A percentile compares a stretch with the other conserved stretches of the same genome.
phyloP scores from a whole-genome alignment of 2,329 filamentous ascomycete genomes.

The Phialemonium atrogriseum region DNA sequence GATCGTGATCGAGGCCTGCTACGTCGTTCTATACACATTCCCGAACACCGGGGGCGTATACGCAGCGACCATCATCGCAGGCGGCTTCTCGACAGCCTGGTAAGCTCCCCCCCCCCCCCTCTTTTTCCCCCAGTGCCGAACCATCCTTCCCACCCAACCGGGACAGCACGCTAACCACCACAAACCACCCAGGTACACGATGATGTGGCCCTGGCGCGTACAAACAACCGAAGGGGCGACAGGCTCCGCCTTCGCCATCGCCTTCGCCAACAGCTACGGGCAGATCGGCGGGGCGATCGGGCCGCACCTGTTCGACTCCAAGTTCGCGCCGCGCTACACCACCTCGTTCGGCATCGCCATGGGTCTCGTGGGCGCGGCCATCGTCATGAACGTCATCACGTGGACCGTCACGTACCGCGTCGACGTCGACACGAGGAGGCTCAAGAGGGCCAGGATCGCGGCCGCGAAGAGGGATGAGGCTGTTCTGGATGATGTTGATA shows the following conservation, averaged over 20 bases:
- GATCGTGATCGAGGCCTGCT: conserved; percentile 32
- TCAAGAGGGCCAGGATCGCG: conserved; percentile 31
- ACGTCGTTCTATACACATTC: conserved; percentile 34
- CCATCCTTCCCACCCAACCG: too few species aligned
- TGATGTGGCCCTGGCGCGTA: conserved; percentile 45
- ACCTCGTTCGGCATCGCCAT: conserved; percentile 34
- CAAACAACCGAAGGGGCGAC: conserved; percentile 37
- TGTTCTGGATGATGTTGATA: conserved; percentile 32
- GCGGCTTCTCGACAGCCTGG: conserved; percentile 32
- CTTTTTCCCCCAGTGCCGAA: too few species aligned
- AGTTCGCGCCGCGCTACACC: conserved; percentile 36
- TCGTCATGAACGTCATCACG: conserved; percentile 28
- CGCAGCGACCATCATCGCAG: conserved; percentile 35
- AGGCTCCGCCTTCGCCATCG: conserved; percentile 40
- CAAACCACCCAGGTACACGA: too few species aligned
- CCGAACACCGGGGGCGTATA: conserved; percentile 37
- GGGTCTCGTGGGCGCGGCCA: conserved; percentile 33
- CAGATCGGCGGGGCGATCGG: conserved; percentile 40
- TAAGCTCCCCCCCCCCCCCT: too few species aligned
- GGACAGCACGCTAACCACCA: too few species aligned
- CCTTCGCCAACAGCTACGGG: conserved; percentile 40
- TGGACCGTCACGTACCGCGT: conserved; percentile 37
- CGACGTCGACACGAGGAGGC: conserved; percentile 32
- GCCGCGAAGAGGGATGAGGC: conserved; percentile 30
- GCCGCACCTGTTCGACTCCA: conserved; percentile 34